phyloP scores from a whole-genome alignment of 2,329 filamentous ascomycete genomes.

The Cladorrhinum sp. region DNA sequence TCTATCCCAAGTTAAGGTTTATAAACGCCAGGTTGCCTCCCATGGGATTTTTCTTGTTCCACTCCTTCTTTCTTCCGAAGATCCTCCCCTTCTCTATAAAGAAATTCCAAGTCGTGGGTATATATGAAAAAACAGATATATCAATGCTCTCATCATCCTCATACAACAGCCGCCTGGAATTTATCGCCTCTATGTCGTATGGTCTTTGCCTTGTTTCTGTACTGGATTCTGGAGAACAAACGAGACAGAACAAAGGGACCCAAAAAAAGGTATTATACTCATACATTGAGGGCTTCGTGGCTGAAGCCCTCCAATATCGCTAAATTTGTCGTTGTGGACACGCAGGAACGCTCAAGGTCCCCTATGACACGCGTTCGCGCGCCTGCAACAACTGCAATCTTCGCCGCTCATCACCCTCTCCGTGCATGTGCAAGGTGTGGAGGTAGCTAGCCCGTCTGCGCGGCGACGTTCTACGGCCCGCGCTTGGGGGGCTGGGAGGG shows the following conservation, averaged over 20 bases:
- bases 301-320: neutral
- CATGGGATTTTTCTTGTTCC: neutral
- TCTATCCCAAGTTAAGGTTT: neutral
- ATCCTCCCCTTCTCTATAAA: neutral
- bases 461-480: constrained; percentile 21
- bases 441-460: constrained; percentile 26
- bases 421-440: constrained; percentile 20
- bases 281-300: neutral
- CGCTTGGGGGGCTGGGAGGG: constrained; percentile 12
- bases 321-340: neutral
- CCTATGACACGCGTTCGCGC: constrained; percentile 34
- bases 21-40: neutral
- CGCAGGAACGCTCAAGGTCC: neutral
- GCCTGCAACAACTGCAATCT: constrained; percentile 38
- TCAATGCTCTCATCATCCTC: neutral
- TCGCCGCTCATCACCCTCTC: constrained; percentile 33
- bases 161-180: neutral
- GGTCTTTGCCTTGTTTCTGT: neutral
- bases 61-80: neutral
- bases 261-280: constrained; percentile 1
- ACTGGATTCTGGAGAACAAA: neutral
- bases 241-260: neutral
- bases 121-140: neutral
- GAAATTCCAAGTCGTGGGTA: neutral
- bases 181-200: neutral